phyloP scores from a whole-genome alignment of 2,329 filamentous ascomycete species.

The Talaromyces funiculosus region DNA sequence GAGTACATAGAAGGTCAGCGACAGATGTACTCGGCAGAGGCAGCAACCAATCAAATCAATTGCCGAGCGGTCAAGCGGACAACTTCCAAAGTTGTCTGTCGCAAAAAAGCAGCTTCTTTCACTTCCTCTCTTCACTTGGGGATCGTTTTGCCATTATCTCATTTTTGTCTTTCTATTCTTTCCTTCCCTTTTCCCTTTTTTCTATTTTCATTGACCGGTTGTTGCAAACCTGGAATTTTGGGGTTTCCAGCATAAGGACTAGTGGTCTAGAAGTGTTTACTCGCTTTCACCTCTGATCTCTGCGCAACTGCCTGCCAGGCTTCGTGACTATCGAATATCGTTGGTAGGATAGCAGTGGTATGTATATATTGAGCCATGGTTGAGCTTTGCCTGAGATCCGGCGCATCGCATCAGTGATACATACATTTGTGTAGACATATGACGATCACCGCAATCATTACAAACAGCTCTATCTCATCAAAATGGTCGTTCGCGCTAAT shows the following conservation, averaged over 20 bases:
- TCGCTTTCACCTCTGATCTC: not conserved
- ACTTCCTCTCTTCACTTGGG: not conserved
- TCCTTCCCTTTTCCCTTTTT: not conserved
- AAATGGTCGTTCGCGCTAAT: not conserved
- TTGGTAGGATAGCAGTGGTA: not conserved
- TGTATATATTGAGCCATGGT: not conserved
- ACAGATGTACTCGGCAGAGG: not conserved
- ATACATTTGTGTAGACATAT: not conserved
- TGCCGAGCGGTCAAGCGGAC: conserved; percentile 10
- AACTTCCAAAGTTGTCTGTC: conserved; percentile 6
- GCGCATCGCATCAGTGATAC: not conserved
- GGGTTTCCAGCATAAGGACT: not conserved
- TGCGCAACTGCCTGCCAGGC: not conserved
- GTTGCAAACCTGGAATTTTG: not conserved
- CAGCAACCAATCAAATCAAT: conserved; percentile 8
- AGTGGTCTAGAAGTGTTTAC: not conserved
- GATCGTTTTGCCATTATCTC: not conserved
- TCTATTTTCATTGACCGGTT: not conserved
- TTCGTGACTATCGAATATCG: not conserved
- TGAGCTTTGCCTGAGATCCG: not conserved
- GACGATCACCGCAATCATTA: not conserved
- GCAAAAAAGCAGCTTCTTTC: conserved; percentile 3
- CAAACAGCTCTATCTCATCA: not conserved
- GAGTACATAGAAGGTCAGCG: not conserved
- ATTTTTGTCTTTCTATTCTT: not conserved